Conservation (phyloP, 208 protist genomes). For the Trypanosoma lewisi region DNA sequence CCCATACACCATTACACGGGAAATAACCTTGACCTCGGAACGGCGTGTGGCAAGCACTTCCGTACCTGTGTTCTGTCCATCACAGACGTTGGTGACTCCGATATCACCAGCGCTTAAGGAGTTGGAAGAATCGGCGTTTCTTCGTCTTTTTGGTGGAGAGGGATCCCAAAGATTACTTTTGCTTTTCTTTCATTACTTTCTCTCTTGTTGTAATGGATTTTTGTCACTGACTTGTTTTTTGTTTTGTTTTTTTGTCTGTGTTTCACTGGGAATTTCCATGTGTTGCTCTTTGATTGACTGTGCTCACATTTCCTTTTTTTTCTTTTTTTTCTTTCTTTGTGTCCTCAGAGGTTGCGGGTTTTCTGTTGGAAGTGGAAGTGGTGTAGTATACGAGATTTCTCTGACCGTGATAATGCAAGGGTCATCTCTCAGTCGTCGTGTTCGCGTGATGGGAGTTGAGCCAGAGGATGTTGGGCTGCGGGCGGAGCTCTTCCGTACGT, state of each 20-base stretch:
- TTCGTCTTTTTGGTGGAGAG: background rate
- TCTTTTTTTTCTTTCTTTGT: background rate
- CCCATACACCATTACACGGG: slow-evolving; percentile 99
- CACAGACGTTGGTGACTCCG: slow-evolving; percentile 97
- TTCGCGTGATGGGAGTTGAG: slow-evolving; percentile 53
- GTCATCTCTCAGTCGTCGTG: slow-evolving; percentile 33
- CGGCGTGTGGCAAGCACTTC: slow-evolving; percentile 99
- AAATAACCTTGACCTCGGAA: slow-evolving; percentile 99
- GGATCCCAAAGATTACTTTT: background rate
- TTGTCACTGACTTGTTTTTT: slow-evolving; percentile 8
- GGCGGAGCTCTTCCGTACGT: slow-evolving; percentile 55
- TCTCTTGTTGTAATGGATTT: background rate
- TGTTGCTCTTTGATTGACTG: background rate
- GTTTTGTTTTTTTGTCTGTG: slow-evolving; percentile 13
- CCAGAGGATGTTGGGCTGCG: slow-evolving; percentile 39
- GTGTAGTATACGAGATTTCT: background rate
- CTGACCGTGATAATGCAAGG: slow-evolving; percentile 4
- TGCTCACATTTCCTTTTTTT: background rate
- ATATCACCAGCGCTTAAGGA: slow-evolving; percentile 86
- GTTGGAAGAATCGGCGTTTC: slow-evolving; percentile 5
- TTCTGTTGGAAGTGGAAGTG: background rate
- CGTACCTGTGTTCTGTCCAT: slow-evolving; percentile 96
- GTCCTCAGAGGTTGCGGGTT: background rate
- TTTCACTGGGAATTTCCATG: background rate
- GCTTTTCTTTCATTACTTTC: slow-evolving; percentile 8